Base-by-base conservation (phyloP, 2,329 filamentous ascomycete genomes). In the Diplodia sapinea region DNA sequence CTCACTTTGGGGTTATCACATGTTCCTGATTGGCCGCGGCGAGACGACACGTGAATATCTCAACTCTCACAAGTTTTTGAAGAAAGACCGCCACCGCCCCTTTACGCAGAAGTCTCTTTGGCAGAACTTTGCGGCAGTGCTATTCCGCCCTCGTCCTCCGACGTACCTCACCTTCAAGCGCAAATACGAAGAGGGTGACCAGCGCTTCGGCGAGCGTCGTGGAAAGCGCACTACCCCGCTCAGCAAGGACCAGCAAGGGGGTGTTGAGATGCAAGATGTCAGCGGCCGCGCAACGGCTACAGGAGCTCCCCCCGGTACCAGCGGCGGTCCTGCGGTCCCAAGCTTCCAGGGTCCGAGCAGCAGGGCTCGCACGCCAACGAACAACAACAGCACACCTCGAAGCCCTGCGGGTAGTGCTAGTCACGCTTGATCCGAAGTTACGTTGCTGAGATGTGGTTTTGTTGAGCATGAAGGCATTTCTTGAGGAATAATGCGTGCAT, bases 1-100 rank as follows among this genome's bases (percentile, higher is more conserved):
- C 50, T 92, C 93, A 52, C 82, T 99, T 6, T 92, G 89, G 83
- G 86, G 87, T 26, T 99, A 99, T 77, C 95, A 99, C 79, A 77
- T 98, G 56, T 97, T 96, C 81, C 85, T 99, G 52, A 93, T 96
- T 81, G 91, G 88, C 7, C 86, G 94, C 38, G 95, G 94, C 59
- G 94, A 99, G 82, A 99, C 94, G 0, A 99, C 95, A 0, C 86
- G 95, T 72, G 95, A 99, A 79, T 97, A 97, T 78, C 88, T 99
- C 71, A 97, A 96, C 80, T 94, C 91, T 4, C 93, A 97, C 80
- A 98, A 98, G 79, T 98, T 99, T 77, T 83, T 90, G 70, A 96
- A 95, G 81, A 90, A 91, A 73, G 94, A 99, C 77, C 88, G 95
- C 13, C 96, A 97, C 79, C 86, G 94, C 52, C 93, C 95, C 1